phyloP scores from a whole-genome alignment of 805 yeast species.

The Kuraishia hungarica region DNA sequence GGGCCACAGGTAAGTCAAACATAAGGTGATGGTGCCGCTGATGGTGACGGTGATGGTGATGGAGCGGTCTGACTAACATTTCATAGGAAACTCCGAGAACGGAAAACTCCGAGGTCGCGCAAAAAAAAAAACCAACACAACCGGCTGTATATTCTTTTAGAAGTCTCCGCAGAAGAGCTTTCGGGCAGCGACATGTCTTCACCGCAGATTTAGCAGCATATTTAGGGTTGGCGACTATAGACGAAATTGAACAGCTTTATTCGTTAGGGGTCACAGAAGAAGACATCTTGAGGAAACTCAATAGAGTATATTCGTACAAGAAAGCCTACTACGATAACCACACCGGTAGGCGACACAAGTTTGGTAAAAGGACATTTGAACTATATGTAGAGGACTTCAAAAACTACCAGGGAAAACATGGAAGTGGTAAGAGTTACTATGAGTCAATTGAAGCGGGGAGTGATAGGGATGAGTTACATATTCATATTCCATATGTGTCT shows the following conservation, averaged over 20 bases:
- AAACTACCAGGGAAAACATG: slow-evolving; percentile 9
- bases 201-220: slow-evolving; percentile 24
- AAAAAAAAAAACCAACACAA: slow-evolving; percentile 8
- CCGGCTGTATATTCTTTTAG: slow-evolving; percentile 7
- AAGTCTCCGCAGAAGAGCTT: slow-evolving; percentile 8
- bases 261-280: slow-evolving; percentile 14
- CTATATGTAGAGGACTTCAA: slow-evolving; percentile 21
- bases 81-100: neutral
- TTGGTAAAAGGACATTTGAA: slow-evolving; percentile 19
- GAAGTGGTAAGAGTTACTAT: slow-evolving; percentile 16
- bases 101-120: neutral
- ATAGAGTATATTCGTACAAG: slow-evolving; percentile 17
- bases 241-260: slow-evolving; percentile 16
- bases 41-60: too few species aligned
- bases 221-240: slow-evolving; percentile 16
- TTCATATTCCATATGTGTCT: neutral
- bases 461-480: neutral
- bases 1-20: neutral
- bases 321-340: slow-evolving; percentile 16
- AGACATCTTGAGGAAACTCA: slow-evolving; percentile 18
- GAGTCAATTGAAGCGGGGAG: slow-evolving; percentile 14
- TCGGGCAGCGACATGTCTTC: slow-evolving; percentile 24
- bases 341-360: slow-evolving; percentile 17
- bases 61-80: too few species aligned
- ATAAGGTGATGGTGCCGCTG: too few species aligned